Conservation (phyloP, 2,329 filamentous ascomycete genomes). For the Cyanodermella asteris region DNA sequence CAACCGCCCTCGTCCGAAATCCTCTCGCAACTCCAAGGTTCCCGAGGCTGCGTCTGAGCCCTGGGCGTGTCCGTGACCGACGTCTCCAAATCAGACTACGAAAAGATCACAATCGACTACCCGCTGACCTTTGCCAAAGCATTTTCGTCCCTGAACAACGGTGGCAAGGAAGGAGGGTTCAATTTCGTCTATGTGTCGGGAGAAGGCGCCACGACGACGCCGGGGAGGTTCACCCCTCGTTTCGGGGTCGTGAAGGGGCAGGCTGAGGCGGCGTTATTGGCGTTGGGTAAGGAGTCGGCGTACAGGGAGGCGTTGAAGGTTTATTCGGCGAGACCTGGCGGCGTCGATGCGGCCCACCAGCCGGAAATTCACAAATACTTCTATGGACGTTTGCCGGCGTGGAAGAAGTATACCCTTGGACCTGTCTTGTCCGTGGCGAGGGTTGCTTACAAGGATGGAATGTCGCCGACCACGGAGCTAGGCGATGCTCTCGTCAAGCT, state of each 20-base stretch:
- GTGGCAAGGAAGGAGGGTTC: no score
- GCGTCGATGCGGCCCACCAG: slow-evolving; percentile 30
- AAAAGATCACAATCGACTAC: slow-evolving; percentile 46
- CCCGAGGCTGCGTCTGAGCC: slow-evolving; percentile 52
- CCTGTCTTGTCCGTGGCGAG: no score
- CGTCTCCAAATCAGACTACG: slow-evolving; percentile 38
- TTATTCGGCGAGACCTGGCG: slow-evolving; percentile 35
- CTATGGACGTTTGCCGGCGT: no score
- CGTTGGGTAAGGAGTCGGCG: slow-evolving; percentile 21
- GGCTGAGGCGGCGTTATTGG: slow-evolving; percentile 37
- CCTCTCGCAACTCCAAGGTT: slow-evolving; percentile 38
- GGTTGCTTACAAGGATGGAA: no score
- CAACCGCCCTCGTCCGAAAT: slow-evolving; percentile 34
- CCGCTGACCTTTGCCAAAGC: slow-evolving; percentile 40
- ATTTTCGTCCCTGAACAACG: slow-evolving; percentile 29
- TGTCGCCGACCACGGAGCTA: no score
- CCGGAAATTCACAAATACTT: slow-evolving; percentile 20
- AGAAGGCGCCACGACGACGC: slow-evolving; percentile 31
- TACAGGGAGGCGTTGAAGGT: slow-evolving; percentile 29
- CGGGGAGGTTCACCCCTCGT: slow-evolving; percentile 31
- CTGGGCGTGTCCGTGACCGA: slow-evolving; percentile 41
- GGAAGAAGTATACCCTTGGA: no score
- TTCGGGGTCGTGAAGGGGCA: slow-evolving; percentile 47
- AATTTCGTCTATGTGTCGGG: slow-evolving; percentile 53
- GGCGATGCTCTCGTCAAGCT: no score